Conservation (phyloP, 208 protist genomes). For the Polymyxa betae region DNA sequence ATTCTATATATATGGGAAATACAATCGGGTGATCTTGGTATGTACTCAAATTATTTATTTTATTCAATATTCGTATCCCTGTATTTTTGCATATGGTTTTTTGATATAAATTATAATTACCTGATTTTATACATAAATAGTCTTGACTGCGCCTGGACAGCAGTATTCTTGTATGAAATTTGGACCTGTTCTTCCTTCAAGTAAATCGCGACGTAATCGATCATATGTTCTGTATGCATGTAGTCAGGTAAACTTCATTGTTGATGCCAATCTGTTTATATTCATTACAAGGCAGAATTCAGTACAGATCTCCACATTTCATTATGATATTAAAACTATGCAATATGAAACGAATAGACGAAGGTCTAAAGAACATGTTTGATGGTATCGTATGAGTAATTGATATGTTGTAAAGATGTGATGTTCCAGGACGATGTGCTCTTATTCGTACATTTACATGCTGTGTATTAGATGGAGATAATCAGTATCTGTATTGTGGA, state of each 20-base stretch:
- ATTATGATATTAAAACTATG: background rate
- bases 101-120: too few relatives aligned
- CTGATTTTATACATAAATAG: too few relatives aligned
- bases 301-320: background rate
- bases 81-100: too few relatives aligned
- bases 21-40: background rate
- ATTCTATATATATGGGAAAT: background rate
- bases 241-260: background rate
- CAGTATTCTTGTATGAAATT: background rate
- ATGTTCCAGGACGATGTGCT: background rate
- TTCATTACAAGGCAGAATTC: background rate
- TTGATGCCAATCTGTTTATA: background rate
- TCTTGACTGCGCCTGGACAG: background rate
- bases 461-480: background rate
- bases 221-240: background rate
- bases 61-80: background rate
- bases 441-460: background rate
- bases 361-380: background rate
- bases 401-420: background rate
- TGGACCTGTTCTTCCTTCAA: background rate
- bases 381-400: background rate
- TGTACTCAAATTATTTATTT: background rate
- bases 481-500: background rate
- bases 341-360: background rate
- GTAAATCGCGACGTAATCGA: background rate